Base-by-base conservation (phyloP, 345 rosid species). In the Abelmoschus esculentus region DNA sequence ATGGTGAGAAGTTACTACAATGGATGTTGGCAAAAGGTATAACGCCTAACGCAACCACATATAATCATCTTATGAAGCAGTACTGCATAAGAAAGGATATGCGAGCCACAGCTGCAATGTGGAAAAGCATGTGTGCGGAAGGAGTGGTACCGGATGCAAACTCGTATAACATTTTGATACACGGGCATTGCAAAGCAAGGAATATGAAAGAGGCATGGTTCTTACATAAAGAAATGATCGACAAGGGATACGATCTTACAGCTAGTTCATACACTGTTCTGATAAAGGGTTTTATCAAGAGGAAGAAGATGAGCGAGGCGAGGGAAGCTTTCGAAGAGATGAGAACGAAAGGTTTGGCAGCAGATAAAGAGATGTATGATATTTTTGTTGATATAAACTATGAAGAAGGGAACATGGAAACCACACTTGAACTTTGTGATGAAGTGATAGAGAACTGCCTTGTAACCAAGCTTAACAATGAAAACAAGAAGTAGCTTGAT, bases 181-280 rank as follows among this genome's bases (percentile, higher is more conserved):
- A 75, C 82, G 96, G 97, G 57, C 97, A 93, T 81, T 91, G 90
- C 75, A 91, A 85, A 84, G 95, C 96, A n/a, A 93, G 98, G 80
- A 93, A 91, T 80, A 93, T 91, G 96, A 93, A 91, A 78, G 96
- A 93, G 74, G 98, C 98, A 61, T 88, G 88, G 90, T 93, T 83
- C 86, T 77, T 91, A 84, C 82, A 68, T 59, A 76, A 49, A 62
- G 91, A 87, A 83, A 87, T 88, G 93, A 76, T 77, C 3, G 82
- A 74, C 64, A 91, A 88, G 81, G 93, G 96, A 62, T 86, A 82
- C 71, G 70, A 73, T 34, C 81, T 83, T 38, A 78, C 96, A 3
- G 77, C 75, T 49, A 76, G 77, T 78, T 80, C 97, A 46, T 93
- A 89, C 66, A 83, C 79, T 75, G 87, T 81, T 74, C 85, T 93